Evolutionary conservation across 2,329 filamentous ascomycete genomes (phyloP).

Genomic region (Hypomyces rosellus): DNA sequence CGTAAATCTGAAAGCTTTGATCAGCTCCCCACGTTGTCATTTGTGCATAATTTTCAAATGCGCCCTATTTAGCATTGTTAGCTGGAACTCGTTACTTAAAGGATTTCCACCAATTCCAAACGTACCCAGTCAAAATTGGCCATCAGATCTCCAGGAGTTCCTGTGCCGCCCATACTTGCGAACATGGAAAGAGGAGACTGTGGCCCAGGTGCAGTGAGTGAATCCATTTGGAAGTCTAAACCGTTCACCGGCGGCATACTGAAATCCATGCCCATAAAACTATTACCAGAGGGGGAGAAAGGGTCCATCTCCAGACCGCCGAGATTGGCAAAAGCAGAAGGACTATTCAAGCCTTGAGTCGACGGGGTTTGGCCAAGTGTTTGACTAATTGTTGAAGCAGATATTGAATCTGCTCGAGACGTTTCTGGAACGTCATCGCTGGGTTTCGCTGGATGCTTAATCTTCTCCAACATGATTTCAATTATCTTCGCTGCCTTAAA

Average conservation of each 20-base stretch:
- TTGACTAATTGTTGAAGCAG: conserved; percentile 32
- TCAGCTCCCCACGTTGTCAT: conserved; percentile 46
- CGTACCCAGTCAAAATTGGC: conserved; percentile 55
- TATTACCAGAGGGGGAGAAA: conserved; percentile 32
- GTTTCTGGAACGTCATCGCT: conserved; percentile 8
- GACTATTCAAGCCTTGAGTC: conserved; percentile 21
- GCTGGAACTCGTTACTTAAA: conserved; percentile 8
- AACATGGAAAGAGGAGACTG: conserved; percentile 49
- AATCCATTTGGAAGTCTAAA: conserved; percentile 26
- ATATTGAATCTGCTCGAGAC: conserved; percentile 17
- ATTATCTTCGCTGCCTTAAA: conserved; percentile 78
- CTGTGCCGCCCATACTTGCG: conserved; percentile 33
- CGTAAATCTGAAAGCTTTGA: conserved; percentile 47
- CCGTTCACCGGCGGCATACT: conserved; percentile 26
- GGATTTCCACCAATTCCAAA: background rate
- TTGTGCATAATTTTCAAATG: conserved; percentile 53
- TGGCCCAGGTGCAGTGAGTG: conserved; percentile 20
- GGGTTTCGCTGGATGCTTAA: conserved; percentile 37
- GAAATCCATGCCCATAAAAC: conserved; percentile 41
- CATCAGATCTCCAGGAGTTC: conserved; percentile 35
- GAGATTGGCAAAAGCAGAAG: conserved; percentile 22
- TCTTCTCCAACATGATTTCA: conserved; percentile 77
- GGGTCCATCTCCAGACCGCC: conserved; percentile 19
- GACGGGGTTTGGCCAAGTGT: conserved; percentile 29
- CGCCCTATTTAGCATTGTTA: conserved; percentile 35